Evolutionary conservation across 768 basidiomycete genomes (phyloP).

Genomic region (Lactarius trivialis): DNA sequence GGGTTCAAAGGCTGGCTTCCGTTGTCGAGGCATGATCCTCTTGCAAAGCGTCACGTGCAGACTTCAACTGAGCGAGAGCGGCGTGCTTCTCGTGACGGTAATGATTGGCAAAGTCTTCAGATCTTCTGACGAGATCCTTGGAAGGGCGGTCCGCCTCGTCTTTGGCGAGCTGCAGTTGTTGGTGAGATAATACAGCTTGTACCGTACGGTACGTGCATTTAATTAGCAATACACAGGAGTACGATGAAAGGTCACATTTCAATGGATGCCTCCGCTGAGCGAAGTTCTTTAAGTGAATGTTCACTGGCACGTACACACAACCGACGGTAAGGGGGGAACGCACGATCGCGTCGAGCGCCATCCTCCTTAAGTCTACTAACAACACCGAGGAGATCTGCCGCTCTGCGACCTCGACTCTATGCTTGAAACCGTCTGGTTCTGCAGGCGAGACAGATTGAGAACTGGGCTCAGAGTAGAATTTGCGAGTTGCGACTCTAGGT

Average conservation of each 20-base stretch:
- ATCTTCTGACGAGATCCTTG: slow-evolving; percentile 60
- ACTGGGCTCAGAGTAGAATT: slow-evolving; percentile 45
- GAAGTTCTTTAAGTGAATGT: slow-evolving; percentile 52
- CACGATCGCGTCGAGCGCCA: slow-evolving; percentile 66
- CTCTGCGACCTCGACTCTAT: slow-evolving; percentile 66
- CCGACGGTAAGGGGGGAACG: slow-evolving; percentile 21
- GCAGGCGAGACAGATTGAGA: slow-evolving; percentile 58
- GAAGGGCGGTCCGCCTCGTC: slow-evolving; percentile 68
- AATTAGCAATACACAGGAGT: slow-evolving; percentile 5
- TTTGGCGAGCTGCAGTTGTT: slow-evolving; percentile 74
- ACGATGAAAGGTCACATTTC: slow-evolving; percentile 40
- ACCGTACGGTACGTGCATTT: slow-evolving; percentile 44
- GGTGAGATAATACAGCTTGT: slow-evolving; percentile 80
- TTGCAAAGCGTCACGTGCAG: slow-evolving; percentile 64
- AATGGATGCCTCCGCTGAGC: slow-evolving; percentile 68
- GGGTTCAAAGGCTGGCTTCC: slow-evolving; percentile 61
- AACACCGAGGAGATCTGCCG: slow-evolving; percentile 82
- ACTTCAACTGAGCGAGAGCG: slow-evolving; percentile 68
- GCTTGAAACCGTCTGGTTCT: slow-evolving; percentile 52
- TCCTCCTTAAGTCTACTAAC: slow-evolving; percentile 81
- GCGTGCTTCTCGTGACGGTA: slow-evolving; percentile 78
- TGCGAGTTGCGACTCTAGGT: slow-evolving; percentile 51
- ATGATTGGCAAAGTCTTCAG: slow-evolving; percentile 77
- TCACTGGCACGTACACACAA: background rate
- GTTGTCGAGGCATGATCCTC: slow-evolving; percentile 62